phyloP scores from a whole-genome alignment of 306 rosid species.

The Delonix regia region DNA sequence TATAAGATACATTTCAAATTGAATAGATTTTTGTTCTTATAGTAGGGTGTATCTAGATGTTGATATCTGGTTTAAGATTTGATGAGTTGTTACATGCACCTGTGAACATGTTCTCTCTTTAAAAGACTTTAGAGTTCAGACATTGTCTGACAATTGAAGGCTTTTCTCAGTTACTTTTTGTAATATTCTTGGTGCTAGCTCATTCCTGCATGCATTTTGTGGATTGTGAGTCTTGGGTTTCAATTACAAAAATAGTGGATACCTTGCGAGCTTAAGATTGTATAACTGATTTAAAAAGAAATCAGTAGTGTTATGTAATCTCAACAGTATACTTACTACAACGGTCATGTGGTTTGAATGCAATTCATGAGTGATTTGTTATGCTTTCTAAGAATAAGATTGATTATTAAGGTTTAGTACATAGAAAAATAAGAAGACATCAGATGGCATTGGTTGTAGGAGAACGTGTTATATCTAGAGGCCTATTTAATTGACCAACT shows the following conservation, averaged over 20 bases:
- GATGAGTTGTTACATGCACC: neutral
- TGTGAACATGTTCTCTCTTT: neutral
- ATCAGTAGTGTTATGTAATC: neutral
- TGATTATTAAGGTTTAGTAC: neutral
- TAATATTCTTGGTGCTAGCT: no score
- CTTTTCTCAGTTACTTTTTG: no score
- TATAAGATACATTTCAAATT: neutral
- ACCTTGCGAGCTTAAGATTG: neutral
- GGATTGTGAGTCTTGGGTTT: no score
- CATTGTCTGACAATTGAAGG: neutral
- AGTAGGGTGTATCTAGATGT: neutral
- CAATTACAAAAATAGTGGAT: neutral
- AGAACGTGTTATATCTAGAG: neutral
- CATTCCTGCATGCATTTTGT: neutral
- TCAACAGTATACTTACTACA: no score
- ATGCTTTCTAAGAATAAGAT: neutral
- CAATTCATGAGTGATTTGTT: neutral
- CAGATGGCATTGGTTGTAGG: neutral
- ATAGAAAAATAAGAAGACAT: neutral
- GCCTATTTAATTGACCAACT: neutral
- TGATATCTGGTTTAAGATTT: neutral
- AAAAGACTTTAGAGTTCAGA: neutral
- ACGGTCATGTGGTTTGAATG: neutral
- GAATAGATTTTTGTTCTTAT: neutral
- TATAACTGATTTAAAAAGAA: neutral